These are phyloP conservation scores for Sporothrix mexicana DNA, from an alignment of 2,329 filamentous ascomycete species.

Conservation along the genomic window DNA sequence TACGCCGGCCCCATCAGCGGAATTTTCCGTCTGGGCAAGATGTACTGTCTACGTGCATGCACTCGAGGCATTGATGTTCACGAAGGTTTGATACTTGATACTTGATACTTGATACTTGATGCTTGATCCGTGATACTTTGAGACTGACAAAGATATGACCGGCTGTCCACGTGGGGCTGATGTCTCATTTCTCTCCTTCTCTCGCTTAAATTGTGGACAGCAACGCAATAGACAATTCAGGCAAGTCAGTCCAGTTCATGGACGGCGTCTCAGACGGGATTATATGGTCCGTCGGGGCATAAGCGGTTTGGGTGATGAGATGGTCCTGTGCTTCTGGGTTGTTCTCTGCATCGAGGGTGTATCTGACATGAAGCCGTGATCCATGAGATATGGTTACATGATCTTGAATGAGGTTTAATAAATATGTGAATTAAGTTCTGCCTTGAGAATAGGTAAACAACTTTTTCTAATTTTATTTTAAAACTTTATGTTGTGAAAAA, in stretches of 20 bases:
- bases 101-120: background rate
- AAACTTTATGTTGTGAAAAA: too few relatives aligned
- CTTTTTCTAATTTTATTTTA: too few relatives aligned
- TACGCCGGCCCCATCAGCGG: background rate
- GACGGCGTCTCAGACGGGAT: background rate
- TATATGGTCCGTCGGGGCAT: background rate
- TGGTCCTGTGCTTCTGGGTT: too few relatives aligned
- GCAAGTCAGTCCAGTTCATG: background rate
- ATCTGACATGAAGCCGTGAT: too few relatives aligned
- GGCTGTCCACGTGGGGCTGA: conserved; percentile 4
- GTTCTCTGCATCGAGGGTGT: too few relatives aligned
- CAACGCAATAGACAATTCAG: background rate
- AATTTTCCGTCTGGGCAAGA: background rate
- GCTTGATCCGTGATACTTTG: background rate
- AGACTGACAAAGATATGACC: background rate
- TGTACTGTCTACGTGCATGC: background rate
- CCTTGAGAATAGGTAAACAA: too few relatives aligned
- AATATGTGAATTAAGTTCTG: too few relatives aligned
- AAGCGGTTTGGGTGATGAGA: background rate
- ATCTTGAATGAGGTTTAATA: too few relatives aligned
- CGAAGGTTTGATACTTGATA: conserved; percentile 16
- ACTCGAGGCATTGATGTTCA: background rate
- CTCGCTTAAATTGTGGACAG: conserved; percentile 25
- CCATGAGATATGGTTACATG: too few relatives aligned
- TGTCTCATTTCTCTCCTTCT: conserved; percentile 4